Evolutionary conservation across 495 filamentous ascomycete genomes (phyloP), one percentile per base, ranked within the genome.

Genomic region (Baudoinia panamericana): DNA sequence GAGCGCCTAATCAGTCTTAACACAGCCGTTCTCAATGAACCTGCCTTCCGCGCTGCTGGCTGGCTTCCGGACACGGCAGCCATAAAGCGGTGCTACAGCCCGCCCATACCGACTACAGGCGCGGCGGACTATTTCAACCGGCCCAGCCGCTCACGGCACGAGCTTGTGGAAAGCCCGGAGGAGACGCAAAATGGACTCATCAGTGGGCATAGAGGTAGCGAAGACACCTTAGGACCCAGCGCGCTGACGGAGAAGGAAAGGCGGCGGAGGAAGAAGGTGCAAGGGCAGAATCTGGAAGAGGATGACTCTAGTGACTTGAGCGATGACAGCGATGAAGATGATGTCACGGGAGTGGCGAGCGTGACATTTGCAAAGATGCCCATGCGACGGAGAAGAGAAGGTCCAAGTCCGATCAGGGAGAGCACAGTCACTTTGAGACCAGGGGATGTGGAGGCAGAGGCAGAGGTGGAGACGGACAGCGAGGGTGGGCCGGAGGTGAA

Each of bases 341-440:
- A 19, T 27, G n/a, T n/a, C n/a, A 34, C 75, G 31, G 62, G 70
- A 30, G 65, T 66, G 13, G 80, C 92, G 50, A 82, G 90, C 53
- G 93, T 97, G 56, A 86, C 85, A 55, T 97, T 97, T 52, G 70
- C 78, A 22, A 95, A 95, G 58, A 82, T 95, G 79, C 87, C 90
- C 1, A n/a, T n/a, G n/a, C 66, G 93, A n/a, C 72, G 87, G 15
- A 79, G 69, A 41, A 76, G 92, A 37, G 78, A 84, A 30, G 88
- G 82, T 24, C 61, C 57, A 1, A 60, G 58, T 6, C 63, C 63
- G 36, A 68, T 69, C 3, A 56, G 65, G 31, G 24, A 45, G 18
- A 16, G 20, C 16, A 31, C 32, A 4, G 26, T 20, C 18, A 37
- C 19, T 9, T 13, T 39, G 15, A 18, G 22, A n/a, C 15, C 36